Evolutionary conservation across 1,139 yeast genomes (phyloP), one percentile per base, ranked within the genome.

Genomic region (Sugiyamaella castrensis): DNA sequence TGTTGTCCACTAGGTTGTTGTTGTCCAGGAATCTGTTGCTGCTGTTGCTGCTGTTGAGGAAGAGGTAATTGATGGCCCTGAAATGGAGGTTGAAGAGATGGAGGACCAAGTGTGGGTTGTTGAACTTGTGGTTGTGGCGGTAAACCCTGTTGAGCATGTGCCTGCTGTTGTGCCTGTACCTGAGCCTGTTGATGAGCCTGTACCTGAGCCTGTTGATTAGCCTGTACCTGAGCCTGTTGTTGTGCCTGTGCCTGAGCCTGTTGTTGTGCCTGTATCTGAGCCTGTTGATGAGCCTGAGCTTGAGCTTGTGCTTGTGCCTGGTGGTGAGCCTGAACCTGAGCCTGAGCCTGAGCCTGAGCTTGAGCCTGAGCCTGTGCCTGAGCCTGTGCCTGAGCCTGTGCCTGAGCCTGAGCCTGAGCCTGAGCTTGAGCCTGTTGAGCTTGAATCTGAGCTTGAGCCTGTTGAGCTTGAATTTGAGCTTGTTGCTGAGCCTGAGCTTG

Each of bases 341-440:
- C 52, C 16, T 48, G 68, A 27, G 52, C 59, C 33, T 55, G 66
- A 11, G 57, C 56, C 33, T 53, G 63, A 8, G 51, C 55, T 37
- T 50, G 53, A 2, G 34, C 15, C 32, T 45, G 58, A 33, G 38
- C 55, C 34, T 48, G 52, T 4, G 43, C 36, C 27, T 15, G 43
- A 6, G 31, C 44, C 28, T 41, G 47, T 7, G 44, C 41, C 37
- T 45, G 53, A 3, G 42, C 42, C 9, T 38, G 42, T 38, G 15
- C 24, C 9, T 37, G 44, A 6, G 29, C 47, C 11, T 33, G 44
- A 36, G 30, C 55, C 40, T 32, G 55, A 2, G 47, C 45, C 37
- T 24, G 50, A 13, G 32, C 55, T 30, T 31, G 56, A 16, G 26
- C 50, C 13, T n/a, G n/a, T n/a, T n/a, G n/a, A 3, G 3, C 5